A percentile compares a stretch with the other conserved stretches of the same genome.
phyloP scores from a whole-genome alignment of 2,329 filamentous ascomycete genomes.

The Cladophialophora psammophila region DNA sequence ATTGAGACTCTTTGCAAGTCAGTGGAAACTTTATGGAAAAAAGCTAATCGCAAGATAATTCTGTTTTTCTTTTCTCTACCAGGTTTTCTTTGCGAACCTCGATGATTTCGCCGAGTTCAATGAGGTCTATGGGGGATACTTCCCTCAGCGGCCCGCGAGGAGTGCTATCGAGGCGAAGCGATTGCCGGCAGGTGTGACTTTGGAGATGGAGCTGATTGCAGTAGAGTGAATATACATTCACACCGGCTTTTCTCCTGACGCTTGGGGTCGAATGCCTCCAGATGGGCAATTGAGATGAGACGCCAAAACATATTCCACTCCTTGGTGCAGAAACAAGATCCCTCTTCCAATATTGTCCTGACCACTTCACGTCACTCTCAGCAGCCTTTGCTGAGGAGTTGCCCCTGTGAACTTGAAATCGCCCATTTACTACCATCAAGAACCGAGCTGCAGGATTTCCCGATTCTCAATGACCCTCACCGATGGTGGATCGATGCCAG shows the following conservation, averaged over 20 bases:
- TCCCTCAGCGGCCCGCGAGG: constrained; percentile 19
- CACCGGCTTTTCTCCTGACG: neutral
- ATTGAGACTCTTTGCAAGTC: too few relatives aligned
- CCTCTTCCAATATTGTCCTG: too few relatives aligned
- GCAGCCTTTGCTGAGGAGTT: neutral
- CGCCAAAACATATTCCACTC: too few relatives aligned
- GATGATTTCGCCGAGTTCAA: constrained; percentile 79
- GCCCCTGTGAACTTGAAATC: neutral
- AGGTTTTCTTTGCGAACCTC: constrained; percentile 71
- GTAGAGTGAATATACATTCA: constrained; percentile 7
- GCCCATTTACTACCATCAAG: neutral
- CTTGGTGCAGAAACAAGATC: too few relatives aligned
- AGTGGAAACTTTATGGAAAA: too few relatives aligned
- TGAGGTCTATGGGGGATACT: constrained; percentile 65
- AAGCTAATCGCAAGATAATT: too few relatives aligned
- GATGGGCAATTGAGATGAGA: too few relatives aligned
- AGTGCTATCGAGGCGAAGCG: constrained; percentile 26
- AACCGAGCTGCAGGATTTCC: constrained; percentile 12
- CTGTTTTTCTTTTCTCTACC: neutral
- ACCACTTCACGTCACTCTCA: too few relatives aligned
- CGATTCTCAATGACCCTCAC: constrained; percentile 18
- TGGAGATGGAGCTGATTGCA: constrained; percentile 29
- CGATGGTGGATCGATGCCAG: constrained; percentile 8
- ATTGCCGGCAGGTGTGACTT: constrained; percentile 14
- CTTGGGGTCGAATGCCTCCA: too few relatives aligned